phyloP scores from a whole-genome alignment of 2,329 filamentous ascomycete species.

The Biscogniauxia marginata region DNA sequence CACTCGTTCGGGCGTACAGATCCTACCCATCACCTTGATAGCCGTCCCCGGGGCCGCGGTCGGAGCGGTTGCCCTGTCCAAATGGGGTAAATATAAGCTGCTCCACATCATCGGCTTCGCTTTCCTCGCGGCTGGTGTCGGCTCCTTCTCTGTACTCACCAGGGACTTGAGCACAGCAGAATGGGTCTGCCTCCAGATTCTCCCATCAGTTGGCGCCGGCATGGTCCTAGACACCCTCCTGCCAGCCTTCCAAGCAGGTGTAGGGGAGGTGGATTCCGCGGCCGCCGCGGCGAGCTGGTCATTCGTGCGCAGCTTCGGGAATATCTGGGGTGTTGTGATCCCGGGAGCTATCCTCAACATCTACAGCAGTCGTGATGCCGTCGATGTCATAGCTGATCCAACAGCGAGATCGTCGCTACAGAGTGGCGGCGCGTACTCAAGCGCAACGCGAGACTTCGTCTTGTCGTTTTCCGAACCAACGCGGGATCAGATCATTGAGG shows the following conservation, averaged over 20 bases:
- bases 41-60: constrained; percentile 29
- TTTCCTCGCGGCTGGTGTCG: constrained; percentile 40
- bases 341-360: constrained; percentile 37
- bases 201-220: constrained; percentile 38
- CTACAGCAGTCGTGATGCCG: constrained; percentile 4
- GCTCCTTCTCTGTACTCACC: constrained; percentile 39
- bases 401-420: constrained; percentile 6
- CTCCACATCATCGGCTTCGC: constrained; percentile 38
- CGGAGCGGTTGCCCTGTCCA: constrained; percentile 30
- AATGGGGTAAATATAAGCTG: constrained; percentile 33
- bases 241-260: constrained; percentile 38
- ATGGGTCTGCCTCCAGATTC: constrained; percentile 38
- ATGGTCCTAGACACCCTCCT: constrained; percentile 36
- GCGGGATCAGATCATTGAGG: constrained; percentile 29
- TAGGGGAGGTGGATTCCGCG: constrained; percentile 30
- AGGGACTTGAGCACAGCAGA: constrained; percentile 28
- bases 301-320: constrained; percentile 42
- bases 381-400: constrained; percentile 3
- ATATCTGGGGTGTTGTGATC: constrained; percentile 42
- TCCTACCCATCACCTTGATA: constrained; percentile 26
- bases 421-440: constrained; percentile 20
- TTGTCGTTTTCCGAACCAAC: constrained; percentile 11
- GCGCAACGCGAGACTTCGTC: constrained; percentile 18
- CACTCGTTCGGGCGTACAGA: constrained; percentile 55
- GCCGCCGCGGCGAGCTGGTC: constrained; percentile 34